These are phyloP conservation scores for Polychaeton citri DNA, from an alignment of 2,329 filamentous ascomycete species.

Conservation along the genomic window DNA sequence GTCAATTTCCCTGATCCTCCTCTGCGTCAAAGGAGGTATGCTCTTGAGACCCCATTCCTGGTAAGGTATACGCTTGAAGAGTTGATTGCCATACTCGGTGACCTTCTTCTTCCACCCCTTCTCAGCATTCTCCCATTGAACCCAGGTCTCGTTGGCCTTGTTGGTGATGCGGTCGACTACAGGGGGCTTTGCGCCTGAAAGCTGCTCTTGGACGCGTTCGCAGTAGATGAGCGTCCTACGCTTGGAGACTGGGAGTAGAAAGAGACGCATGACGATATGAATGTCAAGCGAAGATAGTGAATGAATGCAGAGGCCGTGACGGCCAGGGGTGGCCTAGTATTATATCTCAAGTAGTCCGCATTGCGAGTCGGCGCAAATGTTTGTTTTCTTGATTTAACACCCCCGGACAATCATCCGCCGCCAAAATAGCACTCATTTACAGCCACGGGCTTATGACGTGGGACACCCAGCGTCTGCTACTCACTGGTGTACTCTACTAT, in stretches of 20 bases:
- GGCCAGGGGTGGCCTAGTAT: too few relatives aligned
- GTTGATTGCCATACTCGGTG: constrained; percentile 73
- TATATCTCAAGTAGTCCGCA: too few relatives aligned
- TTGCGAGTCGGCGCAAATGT: too few relatives aligned
- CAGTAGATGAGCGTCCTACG: constrained; percentile 85
- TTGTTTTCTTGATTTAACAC: too few relatives aligned
- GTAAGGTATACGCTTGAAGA: constrained; percentile 77
- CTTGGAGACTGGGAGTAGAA: constrained; percentile 84
- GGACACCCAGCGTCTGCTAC: too few relatives aligned
- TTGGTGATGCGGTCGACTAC: constrained; percentile 55
- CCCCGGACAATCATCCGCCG: too few relatives aligned
- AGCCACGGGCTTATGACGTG: too few relatives aligned
- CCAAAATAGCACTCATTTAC: too few relatives aligned
- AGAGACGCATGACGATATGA: constrained; percentile 60
- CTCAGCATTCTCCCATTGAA: constrained; percentile 66
- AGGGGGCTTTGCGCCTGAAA: constrained; percentile 36
- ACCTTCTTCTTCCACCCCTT: constrained; percentile 72
- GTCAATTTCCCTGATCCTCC: constrained; percentile 50
- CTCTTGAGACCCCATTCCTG: constrained; percentile 98
- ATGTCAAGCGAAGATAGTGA: too few relatives aligned
- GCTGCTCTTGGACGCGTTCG: constrained; percentile 45
- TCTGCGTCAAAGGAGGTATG: constrained; percentile 65
- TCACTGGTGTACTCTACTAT: too few relatives aligned
- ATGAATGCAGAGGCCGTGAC: too few relatives aligned
- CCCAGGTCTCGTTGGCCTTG: constrained; percentile 67